These are phyloP conservation scores for Torrubiella hemipterigena DNA, from an alignment of 2,329 filamentous ascomycete species.

Conservation along the genomic window DNA sequence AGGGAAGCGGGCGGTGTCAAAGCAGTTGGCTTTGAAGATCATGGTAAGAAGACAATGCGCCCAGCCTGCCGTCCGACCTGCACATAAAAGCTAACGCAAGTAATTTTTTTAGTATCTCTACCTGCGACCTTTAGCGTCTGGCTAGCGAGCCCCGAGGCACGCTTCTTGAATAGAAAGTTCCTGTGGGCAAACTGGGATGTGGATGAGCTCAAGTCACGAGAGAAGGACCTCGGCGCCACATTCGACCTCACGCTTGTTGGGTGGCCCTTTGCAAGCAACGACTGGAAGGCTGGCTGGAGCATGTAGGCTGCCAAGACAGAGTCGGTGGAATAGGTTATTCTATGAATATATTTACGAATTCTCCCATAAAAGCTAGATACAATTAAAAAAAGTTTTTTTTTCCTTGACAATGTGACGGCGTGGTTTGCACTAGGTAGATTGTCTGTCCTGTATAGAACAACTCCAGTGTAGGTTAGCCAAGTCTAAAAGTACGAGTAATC, in stretches of 20 bases:
- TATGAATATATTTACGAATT: too few relatives aligned
- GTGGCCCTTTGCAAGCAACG: constrained; percentile 1
- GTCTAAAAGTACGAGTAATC: too few relatives aligned
- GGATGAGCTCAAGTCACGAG: constrained; percentile 19
- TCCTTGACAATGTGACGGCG: too few relatives aligned
- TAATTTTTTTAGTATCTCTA: constrained; percentile 8
- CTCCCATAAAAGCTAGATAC: too few relatives aligned
- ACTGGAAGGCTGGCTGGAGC: background rate
- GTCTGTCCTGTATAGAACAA: too few relatives aligned
- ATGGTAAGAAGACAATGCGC: constrained; percentile 4
- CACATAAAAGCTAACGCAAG: background rate
- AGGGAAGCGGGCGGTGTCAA: constrained; percentile 1
- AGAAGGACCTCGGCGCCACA: constrained; percentile 18
- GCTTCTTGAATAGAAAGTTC: constrained; percentile 20
- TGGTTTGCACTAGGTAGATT: too few relatives aligned
- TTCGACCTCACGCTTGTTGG: constrained; percentile 5
- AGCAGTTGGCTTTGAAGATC: constrained; percentile 1
- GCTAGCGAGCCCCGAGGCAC: constrained; percentile 14
- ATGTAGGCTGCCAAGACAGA: too few relatives aligned
- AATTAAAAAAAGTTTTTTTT: too few relatives aligned
- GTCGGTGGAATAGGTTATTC: too few relatives aligned
- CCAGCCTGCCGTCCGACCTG: background rate
- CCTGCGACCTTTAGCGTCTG: constrained; percentile 9
- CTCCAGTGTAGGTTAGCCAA: too few relatives aligned
- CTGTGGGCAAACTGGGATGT: constrained; percentile 23